Conservation (phyloP, 2,329 filamentous ascomycete genomes). For the Microcyclosporella mali region DNA sequence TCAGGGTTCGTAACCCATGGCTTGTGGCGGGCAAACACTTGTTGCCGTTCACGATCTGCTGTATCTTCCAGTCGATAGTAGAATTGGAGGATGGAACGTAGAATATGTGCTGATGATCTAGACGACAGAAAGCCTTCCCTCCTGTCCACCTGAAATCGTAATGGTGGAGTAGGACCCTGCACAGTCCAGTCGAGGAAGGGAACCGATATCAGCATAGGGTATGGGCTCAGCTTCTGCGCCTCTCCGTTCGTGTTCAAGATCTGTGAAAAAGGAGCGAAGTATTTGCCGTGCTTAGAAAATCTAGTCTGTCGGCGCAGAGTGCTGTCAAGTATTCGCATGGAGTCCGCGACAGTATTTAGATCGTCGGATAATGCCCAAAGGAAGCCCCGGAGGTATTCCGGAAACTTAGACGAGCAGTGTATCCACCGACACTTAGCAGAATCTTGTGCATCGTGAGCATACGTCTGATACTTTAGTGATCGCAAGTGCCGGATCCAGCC, state of each 20-base stretch:
- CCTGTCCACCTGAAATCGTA: conserved; percentile 39
- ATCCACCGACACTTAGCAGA: conserved; percentile 36
- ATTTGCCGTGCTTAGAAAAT: conserved; percentile 40
- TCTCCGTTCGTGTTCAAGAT: conserved; percentile 21
- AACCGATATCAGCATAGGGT: conserved; percentile 37
- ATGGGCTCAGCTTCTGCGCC: conserved; percentile 10
- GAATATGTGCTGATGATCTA: conserved; percentile 34
- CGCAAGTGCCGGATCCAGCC: conserved; percentile 40
- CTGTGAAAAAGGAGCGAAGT: conserved; percentile 39
- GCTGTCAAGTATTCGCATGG: conserved; percentile 30
- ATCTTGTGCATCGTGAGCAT: conserved; percentile 32
- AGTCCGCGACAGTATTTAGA: conserved; percentile 14
- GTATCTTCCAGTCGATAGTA: conserved; percentile 42
- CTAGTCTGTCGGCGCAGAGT: conserved; percentile 36
- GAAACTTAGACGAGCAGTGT: conserved; percentile 39
- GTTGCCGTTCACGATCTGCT: conserved; percentile 35
- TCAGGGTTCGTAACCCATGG: conserved; percentile 38
- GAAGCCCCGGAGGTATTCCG: conserved; percentile 33
- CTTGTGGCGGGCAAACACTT: conserved; percentile 39
- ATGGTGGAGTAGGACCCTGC: conserved; percentile 32
- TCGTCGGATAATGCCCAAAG: conserved; percentile 17
- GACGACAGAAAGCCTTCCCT: conserved; percentile 37
- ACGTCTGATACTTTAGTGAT: conserved; percentile 29
- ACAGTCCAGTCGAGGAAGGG: conserved; percentile 41
- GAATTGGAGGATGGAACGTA: conserved; percentile 38